Evolutionary conservation across 1,284 basidiomycete species (phyloP), one percentile per base, ranked within the genome.

Genomic region (Fomitopsis palustris): DNA sequence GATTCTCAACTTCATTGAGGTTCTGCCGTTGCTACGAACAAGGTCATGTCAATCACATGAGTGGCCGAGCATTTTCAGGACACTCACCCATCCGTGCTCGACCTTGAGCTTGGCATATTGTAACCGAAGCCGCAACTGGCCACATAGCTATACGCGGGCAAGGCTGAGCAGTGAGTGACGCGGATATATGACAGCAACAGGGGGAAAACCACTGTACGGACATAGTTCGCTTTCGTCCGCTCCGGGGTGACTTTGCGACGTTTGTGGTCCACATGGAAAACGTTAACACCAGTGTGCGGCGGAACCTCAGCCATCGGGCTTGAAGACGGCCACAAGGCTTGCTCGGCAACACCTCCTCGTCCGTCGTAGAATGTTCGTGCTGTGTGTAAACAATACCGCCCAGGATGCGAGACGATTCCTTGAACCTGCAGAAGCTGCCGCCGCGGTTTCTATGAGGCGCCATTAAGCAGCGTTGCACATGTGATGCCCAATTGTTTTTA

Each of bases 91-190:
- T 53, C 89, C 89, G 67, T 90, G 81, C 62, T 92, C 88, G 49
- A 92, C 88, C 68, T 92, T 92, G 54, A 92, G 76, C 65, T 82
- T 80, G 14, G 90, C 89, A 67, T 91, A 92, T 67, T 88, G 88
- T 19, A 92, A 75, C 25, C 89, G 81, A 71, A 88, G 79, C 66
- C 88, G 86, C n/a, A 92, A 77, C 62, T 91, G 88, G 59, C 85
- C 79, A 2, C 85, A 86, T 19, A 91, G 77, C 89, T 91, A 58
- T 21, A n/a, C n/a, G 23, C 5, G n/a, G 12, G 31, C 7, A 6
- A 51, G 49, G 17, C 7, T 4, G 16, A 45, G 5, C n/a, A 43
- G 41, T n/a, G 39, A 21, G 41, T 23, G n/a, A 27, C 23, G 51
- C 45, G 55, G 45, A 23, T 19, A 58, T 61, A 47, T 45, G 47